Conservation (phyloP, 177 flowering plant species). For the Vitis hybrid region DNA sequence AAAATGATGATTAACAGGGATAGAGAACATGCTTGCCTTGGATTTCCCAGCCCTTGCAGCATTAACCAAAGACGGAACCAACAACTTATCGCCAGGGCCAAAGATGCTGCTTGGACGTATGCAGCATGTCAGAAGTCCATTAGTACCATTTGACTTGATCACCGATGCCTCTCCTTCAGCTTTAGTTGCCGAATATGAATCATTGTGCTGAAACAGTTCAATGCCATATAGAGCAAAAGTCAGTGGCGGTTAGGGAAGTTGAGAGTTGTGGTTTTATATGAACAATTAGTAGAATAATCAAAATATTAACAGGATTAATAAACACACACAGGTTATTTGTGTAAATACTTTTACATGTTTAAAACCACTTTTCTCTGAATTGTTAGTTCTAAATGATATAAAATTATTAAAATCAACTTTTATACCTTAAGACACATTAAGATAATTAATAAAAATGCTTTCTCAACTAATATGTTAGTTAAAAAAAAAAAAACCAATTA, state of each 20-base stretch:
- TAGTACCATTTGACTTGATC: slow-evolving; percentile 64
- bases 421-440: not conserved
- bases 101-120: slow-evolving; percentile 97
- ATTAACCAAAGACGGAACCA: slow-evolving; percentile 85
- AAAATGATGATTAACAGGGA: not conserved
- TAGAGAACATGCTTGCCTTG: slow-evolving; percentile 45
- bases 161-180: slow-evolving; percentile 88
- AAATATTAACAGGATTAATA: too few relatives aligned
- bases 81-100: slow-evolving; percentile 93
- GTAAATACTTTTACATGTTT: too few relatives aligned
- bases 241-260: not conserved
- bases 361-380: too few relatives aligned
- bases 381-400: too few relatives aligned
- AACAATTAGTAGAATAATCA: not conserved
- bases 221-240: slow-evolving; percentile 5
- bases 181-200: slow-evolving; percentile 92
- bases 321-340: not conserved
- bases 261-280: not conserved
- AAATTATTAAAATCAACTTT: not conserved
- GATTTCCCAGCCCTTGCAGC: slow-evolving; percentile 96
- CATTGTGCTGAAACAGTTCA: slow-evolving; percentile 63
- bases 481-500: not conserved
- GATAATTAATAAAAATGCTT: not conserved
- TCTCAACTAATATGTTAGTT: not conserved
- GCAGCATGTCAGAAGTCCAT: slow-evolving; percentile 90